These are phyloP conservation scores for Raphanus sativus DNA, from an alignment of 345 rosid genomes.

Conservation along the genomic window DNA sequence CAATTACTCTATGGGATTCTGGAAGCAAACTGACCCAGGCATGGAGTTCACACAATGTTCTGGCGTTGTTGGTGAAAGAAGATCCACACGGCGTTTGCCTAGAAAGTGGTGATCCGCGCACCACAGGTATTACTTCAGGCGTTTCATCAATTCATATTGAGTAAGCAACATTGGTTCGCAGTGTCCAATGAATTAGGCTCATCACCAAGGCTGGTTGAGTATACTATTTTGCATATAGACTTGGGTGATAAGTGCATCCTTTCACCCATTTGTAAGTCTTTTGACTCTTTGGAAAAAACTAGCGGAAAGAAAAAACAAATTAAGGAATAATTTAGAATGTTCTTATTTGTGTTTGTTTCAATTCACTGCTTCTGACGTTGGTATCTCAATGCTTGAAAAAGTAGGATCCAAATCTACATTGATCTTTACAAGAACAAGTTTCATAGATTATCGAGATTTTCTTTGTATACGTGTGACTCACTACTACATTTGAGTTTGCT, in stretches of 20 bases:
- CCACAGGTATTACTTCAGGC: constrained; percentile 52
- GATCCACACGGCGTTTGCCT: constrained; percentile 83
- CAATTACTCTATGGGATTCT: constrained; percentile 70
- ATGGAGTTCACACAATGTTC: constrained; percentile 74
- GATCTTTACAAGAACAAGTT: neutral
- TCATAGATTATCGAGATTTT: neutral
- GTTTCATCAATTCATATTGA: constrained; percentile 57
- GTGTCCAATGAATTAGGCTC: constrained; percentile 21
- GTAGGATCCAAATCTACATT: neutral
- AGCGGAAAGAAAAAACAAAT: constrained; percentile 17
- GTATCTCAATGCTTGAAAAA: neutral
- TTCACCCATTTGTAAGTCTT: constrained; percentile 35
- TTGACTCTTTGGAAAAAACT: constrained; percentile 31
- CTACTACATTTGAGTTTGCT: no score
- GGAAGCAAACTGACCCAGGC: constrained; percentile 51
- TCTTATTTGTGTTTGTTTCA: neutral
- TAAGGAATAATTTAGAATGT: constrained; percentile 16
- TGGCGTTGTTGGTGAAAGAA: constrained; percentile 87
- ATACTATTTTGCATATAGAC: constrained; percentile 41
- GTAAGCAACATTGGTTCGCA: constrained; percentile 39
- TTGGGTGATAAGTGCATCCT: constrained; percentile 35
- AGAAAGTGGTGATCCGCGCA: constrained; percentile 81
- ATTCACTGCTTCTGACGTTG: neutral
- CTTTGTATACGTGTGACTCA: no score
- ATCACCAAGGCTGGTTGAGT: constrained; percentile 33